Base-by-base conservation (phyloP, 1,284 basidiomycete species). In the Chalciporus sp. region DNA sequence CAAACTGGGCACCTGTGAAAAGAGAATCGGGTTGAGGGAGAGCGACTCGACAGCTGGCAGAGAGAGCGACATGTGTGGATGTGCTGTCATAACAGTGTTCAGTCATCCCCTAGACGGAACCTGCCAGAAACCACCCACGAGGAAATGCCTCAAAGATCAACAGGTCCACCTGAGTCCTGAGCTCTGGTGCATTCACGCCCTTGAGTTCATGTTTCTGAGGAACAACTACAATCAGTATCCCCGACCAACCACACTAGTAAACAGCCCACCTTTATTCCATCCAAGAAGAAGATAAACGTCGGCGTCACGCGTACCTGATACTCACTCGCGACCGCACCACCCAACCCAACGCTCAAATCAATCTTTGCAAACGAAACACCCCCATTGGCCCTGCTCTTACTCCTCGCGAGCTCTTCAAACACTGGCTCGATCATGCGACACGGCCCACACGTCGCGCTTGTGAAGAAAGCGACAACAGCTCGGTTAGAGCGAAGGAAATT, bases 281-380 rank as follows among this genome's bases (percentile, higher is more conserved):
- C 78, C 59, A 86, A 68, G 75, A 93, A 95, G 73, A 92, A 93
- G 49, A 90, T 75, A 68, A 94, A 95, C 4, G 92, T 94, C 4
- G 94, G 93, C 1, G 91, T 95, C 0, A 80, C 92, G n/a, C 79
- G 70, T 1, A 96, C 83, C 4, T 81, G 76, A 73, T 83, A 90
- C 63, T 88, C 76, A 0, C 73, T 65, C 0, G 88, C 90, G 26
- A 94, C 72, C 45, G 74, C 72, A 8, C 74, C 66, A 0, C 85
- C 86, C 68, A 84, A 71, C 1, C 88, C 89, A 6, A 88, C 80
- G 7, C 79, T 82, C 59, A 93, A 72, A 73, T 95, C 92, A 37
- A 95, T 81, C 72, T 92, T 92, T 7, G 87, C 82, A 63, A 94
- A 95, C 2, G 83, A 89, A 16, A 85, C 78, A 9, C 77, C 80